phyloP scores from a whole-genome alignment of 257 asterid genomes.

The Nicotiana tomentosiformis region DNA sequence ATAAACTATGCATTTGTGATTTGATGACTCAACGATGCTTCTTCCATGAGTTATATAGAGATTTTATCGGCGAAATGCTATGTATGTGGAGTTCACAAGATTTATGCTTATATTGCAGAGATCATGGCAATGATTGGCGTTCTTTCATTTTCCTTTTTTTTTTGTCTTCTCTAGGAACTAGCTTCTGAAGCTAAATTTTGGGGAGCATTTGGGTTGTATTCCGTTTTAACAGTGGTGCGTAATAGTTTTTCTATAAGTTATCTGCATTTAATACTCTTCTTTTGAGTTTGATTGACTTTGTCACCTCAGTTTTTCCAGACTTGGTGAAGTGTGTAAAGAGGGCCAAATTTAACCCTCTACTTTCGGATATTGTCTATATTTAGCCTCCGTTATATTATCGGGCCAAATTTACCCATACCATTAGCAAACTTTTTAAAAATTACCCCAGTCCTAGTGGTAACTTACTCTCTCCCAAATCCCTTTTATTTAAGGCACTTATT shows the following conservation, averaged over 20 bases:
- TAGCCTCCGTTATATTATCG: too few species aligned
- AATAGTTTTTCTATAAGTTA: neutral
- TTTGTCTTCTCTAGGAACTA: conserved; percentile 50
- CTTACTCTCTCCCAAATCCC: too few species aligned
- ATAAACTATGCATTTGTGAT: neutral
- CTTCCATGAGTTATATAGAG: neutral
- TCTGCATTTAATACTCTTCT: neutral
- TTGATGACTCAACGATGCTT: neutral
- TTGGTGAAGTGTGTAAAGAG: neutral
- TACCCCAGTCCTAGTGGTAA: too few species aligned
- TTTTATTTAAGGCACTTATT: too few species aligned
- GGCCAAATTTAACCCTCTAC: too few species aligned
- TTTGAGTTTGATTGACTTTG: neutral
- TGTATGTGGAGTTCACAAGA: neutral
- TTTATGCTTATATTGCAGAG: neutral
- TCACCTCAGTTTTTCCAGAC: neutral
- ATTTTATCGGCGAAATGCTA: neutral
- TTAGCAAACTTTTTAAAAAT: too few species aligned
- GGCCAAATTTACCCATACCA: too few species aligned
- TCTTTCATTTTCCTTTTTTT: neutral
- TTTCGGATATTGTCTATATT: too few species aligned
- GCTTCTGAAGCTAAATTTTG: conserved; percentile 85
- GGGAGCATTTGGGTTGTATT: conserved; percentile 98
- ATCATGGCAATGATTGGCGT: neutral
- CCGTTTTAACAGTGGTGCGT: conserved; percentile 74